Base-by-base conservation (phyloP, 768 basidiomycete species). In the Leccinellum rugosiceps region DNA sequence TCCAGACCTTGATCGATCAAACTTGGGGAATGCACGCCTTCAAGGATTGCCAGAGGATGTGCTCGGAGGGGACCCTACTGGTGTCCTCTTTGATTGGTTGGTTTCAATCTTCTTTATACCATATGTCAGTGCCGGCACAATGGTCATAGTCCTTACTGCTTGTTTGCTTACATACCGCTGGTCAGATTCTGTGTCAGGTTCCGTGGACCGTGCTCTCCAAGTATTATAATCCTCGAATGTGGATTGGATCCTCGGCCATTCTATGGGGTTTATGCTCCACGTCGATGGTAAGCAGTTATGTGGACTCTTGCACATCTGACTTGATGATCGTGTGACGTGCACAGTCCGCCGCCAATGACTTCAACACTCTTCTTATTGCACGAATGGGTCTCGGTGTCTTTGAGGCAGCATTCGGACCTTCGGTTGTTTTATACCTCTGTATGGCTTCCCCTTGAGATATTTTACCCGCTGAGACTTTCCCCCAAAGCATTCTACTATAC, bases 41-140 rank as follows among this genome's bases (percentile, higher is more conserved):
- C 87, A 87, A 72, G 85, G 87, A 11, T 72, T 92, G 13, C 80
- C 85, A 3, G 67, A 81, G 38, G 87, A 91, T 58, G 73, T 76
- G 13, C 81, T 92, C 13, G 78, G 78, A 13, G 88, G 88, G 7
- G 90, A 91, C 63, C 80, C 80, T 9, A 84, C 83, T 0, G 88
- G 90, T 1, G 60, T 77, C 23, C 75, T 84, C n/a, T 91, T 88
- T 65, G 88, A 88, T 66, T 90, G 88, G 89, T 72, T 89, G 45
- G 87, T 85, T 56, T 86, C 88, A 1, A 78, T 80, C 8, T 92
- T 92, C 74, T 92, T 86, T 72, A 83, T 92, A 71, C 83, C 90
- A 60, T 92, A 91, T 68, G 88, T 87, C 56, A 56, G 81, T 72
- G 4, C 3, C n/a, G 17, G 1, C 2, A 26, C 19, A 11, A 34